Evolutionary conservation across 805 yeast genomes (phyloP).

Genomic region (Kuraishia piskuri): DNA sequence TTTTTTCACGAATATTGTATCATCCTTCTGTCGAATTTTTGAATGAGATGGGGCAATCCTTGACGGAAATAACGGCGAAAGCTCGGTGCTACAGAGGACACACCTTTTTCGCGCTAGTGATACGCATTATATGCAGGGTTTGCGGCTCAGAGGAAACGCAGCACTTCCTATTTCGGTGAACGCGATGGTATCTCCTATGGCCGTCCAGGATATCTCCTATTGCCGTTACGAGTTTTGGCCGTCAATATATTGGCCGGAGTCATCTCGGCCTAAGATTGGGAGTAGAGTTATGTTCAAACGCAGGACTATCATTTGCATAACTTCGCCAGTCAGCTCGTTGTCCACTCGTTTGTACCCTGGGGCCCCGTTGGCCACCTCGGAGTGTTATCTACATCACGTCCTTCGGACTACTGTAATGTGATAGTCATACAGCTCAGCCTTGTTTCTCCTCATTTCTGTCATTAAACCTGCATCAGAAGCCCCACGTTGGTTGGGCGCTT

Average conservation of each 20-base stretch:
- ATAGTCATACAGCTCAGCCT: too few relatives aligned
- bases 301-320: too few relatives aligned
- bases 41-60: neutral
- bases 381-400: too few relatives aligned
- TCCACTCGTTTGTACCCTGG: too few relatives aligned
- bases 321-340: too few relatives aligned
- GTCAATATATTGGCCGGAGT: neutral
- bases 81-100: neutral
- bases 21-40: too few relatives aligned
- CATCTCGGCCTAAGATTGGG: too few relatives aligned
- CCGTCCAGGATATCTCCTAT: neutral
- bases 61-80: neutral
- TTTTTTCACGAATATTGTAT: too few relatives aligned
- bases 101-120: neutral
- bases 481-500: neutral
- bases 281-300: too few relatives aligned
- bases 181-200: neutral
- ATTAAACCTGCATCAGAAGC: neutral
- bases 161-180: neutral
- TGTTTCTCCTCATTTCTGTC: neutral
- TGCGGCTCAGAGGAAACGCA: neutral
- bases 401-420: too few relatives aligned
- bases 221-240: neutral
- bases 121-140: neutral
- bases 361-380: too few relatives aligned